A percentile compares a stretch with the other conserved stretches of the same genome.
phyloP scores from a whole-genome alignment of 345 rosid genomes.

The Noccaea caerulescens region DNA sequence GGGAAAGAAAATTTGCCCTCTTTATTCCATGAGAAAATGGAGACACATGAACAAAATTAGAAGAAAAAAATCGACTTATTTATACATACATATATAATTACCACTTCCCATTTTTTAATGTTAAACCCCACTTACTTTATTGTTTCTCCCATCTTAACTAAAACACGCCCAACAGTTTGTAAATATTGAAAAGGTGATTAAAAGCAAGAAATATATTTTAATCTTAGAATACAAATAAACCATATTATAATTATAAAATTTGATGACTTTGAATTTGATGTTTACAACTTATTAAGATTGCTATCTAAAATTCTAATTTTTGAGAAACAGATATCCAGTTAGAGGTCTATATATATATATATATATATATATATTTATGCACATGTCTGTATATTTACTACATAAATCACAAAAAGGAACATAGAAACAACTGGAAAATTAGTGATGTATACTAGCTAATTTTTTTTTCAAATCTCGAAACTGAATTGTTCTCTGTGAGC shows the following conservation, averaged over 20 bases:
- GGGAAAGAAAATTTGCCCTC: no score
- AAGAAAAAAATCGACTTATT: no score
- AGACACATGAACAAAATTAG: no score
- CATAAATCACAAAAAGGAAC: slow-evolving; percentile 2
- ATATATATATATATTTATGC: not conserved
- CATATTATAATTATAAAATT: not conserved
- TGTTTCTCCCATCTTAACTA: no score
- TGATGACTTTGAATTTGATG: not conserved
- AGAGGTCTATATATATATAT: not conserved
- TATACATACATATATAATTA: no score
- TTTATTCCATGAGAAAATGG: no score
- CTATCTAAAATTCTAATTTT: not conserved
- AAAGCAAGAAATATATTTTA: not conserved
- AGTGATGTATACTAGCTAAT: not conserved
- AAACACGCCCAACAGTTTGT: not conserved
- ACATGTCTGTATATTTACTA: not conserved
- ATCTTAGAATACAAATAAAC: not conserved
- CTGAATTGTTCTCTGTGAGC: slow-evolving; percentile 37
- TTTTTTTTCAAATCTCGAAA: slow-evolving; percentile 34
- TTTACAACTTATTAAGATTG: not conserved
- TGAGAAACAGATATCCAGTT: not conserved
- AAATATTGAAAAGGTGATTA: not conserved
- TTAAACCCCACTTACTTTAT: no score
- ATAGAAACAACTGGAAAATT: slow-evolving; percentile 10
- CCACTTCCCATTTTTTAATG: no score